Percentiles rank a stretch among this genome's conserved stretches.
phyloP scores from a whole-genome alignment of 805 yeast genomes.

The Soucietia sequanensis region DNA sequence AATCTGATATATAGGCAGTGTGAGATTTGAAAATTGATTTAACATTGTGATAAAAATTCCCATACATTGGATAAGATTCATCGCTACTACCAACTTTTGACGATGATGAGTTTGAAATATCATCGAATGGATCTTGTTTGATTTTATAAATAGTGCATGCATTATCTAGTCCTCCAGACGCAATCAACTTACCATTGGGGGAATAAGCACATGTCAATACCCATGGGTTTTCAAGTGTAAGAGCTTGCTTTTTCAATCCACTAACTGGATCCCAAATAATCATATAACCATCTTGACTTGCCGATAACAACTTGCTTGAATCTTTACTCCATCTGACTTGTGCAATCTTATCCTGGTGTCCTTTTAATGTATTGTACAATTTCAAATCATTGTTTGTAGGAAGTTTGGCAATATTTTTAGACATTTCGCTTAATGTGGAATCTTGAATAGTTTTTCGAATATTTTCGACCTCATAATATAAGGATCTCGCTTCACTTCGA shows the following conservation, averaged over 20 bases:
- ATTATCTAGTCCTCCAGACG: conserved; percentile 83
- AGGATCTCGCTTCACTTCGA: conserved; percentile 43
- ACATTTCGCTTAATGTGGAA: conserved; percentile 42
- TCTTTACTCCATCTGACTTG: conserved; percentile 68
- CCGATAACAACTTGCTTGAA: conserved; percentile 60
- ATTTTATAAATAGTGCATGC: conserved; percentile 66
- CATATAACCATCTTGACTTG: conserved; percentile 85
- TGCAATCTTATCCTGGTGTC: conserved; percentile 74
- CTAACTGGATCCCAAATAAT: conserved; percentile 79
- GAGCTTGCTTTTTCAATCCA: conserved; percentile 68
- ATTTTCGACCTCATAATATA: conserved; percentile 50
- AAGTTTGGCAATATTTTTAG: conserved; percentile 28
- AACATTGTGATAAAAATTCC: conserved; percentile 26
- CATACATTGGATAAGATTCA: conserved; percentile 9
- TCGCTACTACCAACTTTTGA: conserved; percentile 2
- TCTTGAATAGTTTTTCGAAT: conserved; percentile 44
- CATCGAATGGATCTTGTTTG: conserved; percentile 5
- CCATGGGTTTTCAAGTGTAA: conserved; percentile 75
- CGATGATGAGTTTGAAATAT: background rate
- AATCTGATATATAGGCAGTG: conserved; percentile 74
- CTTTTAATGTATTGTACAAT: conserved; percentile 43
- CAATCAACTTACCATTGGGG: conserved; percentile 63
- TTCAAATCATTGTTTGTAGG: conserved; percentile 27
- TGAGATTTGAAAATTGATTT: conserved; percentile 72
- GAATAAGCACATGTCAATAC: conserved; percentile 73